Conservation (phyloP, 2,329 filamentous ascomycete species). For the Monascus ruber region DNA sequence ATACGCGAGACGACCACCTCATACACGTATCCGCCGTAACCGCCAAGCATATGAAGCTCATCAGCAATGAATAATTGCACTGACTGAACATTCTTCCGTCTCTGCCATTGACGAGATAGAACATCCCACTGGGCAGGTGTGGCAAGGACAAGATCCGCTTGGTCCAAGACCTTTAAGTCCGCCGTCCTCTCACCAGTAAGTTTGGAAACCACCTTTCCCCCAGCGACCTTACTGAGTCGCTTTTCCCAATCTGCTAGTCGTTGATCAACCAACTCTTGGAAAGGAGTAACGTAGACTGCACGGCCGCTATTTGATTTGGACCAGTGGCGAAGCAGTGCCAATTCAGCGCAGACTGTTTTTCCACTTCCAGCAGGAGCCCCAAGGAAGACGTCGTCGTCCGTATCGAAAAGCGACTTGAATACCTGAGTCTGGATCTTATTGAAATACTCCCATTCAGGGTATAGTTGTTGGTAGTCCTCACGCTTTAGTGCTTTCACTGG, state of each 20-base stretch:
- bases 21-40: constrained; percentile 76
- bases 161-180: constrained; percentile 78
- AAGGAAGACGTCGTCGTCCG: constrained; percentile 87
- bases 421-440: constrained; percentile 97
- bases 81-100: constrained; percentile 85
- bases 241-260: constrained; percentile 76
- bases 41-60: constrained; percentile 86
- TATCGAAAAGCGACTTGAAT: constrained; percentile 84
- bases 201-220: constrained; percentile 84
- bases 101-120: constrained; percentile 88
- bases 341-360: constrained; percentile 94
- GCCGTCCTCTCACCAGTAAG: constrained; percentile 85
- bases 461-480: constrained; percentile 69
- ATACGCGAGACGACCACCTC: constrained; percentile 96
- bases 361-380: constrained; percentile 89
- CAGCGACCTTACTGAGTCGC: constrained; percentile 58
- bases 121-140: constrained; percentile 95
- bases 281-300: constrained; percentile 87
- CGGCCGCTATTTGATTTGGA: constrained; percentile 57
- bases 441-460: constrained; percentile 75
- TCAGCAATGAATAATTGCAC: constrained; percentile 90
- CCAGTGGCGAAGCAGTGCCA: constrained; percentile 85
- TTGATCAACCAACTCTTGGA: constrained; percentile 82
- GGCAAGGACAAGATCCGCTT: constrained; percentile 78
- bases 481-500: constrained; percentile 81